Conservation (phyloP, 148 eudicot species). For the Rhododendron vialii region DNA sequence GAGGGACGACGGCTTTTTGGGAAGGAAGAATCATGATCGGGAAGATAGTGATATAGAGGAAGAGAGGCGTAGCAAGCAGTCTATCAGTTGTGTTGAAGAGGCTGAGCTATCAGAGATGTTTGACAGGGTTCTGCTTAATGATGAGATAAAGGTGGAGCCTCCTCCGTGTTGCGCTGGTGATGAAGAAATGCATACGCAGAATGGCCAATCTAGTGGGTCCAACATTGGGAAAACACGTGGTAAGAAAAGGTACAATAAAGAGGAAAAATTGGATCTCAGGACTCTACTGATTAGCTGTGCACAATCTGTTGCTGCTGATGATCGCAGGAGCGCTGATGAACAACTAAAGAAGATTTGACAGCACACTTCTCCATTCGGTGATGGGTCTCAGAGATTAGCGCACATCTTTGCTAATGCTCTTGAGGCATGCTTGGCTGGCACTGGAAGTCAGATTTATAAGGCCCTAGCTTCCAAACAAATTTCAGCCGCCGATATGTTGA, state of each 20-base stretch:
- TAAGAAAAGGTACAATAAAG: constrained; percentile 22
- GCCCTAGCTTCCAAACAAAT: constrained; percentile 21
- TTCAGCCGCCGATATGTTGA: constrained; percentile 3
- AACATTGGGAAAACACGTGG: constrained; percentile 20
- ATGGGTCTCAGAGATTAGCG: constrained; percentile 35
- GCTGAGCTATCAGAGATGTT: constrained; percentile 24
- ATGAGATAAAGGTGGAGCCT: background rate
- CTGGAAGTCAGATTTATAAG: constrained; percentile 26
- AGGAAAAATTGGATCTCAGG: constrained; percentile 28
- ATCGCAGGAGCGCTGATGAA: constrained; percentile 31
- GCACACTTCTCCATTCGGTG: constrained; percentile 33
- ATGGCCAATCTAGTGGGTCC: constrained; percentile 10
- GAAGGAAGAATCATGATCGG: constrained; percentile 41
- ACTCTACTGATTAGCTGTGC: constrained; percentile 46
- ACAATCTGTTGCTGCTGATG: constrained; percentile 46
- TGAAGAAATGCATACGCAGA: constrained; percentile 3
- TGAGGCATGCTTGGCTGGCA: constrained; percentile 17
- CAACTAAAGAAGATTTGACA: constrained; percentile 34
- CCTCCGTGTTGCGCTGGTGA: background rate
- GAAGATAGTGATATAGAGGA: constrained; percentile 34
- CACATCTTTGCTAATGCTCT: constrained; percentile 31
- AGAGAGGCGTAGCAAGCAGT: constrained; percentile 43
- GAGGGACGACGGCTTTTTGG: constrained; percentile 24
- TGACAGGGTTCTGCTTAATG: constrained; percentile 16
- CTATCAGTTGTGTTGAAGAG: constrained; percentile 32